Conservation (phyloP, 148 eudicot species). For the Tetragonia tetragonoides region DNA sequence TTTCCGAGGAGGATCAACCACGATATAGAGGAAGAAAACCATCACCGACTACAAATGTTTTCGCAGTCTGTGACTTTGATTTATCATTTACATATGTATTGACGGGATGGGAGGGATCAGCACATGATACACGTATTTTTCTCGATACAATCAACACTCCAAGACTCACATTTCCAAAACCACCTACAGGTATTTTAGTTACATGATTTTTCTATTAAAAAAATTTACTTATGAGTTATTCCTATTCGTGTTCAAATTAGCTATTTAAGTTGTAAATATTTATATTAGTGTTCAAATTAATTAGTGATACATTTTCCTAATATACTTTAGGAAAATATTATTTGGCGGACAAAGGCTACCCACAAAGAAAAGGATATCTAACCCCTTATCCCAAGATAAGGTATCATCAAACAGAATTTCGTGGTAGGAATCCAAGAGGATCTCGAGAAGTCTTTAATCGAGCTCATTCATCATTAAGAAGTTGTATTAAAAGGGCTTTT, state of each 20-base stretch:
- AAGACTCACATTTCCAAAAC: background rate
- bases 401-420: constrained; percentile 6
- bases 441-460: constrained; percentile 11
- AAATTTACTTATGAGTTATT: background rate
- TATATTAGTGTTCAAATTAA: background rate
- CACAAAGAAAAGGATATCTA: background rate
- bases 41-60: constrained; percentile 1
- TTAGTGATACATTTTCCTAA: background rate
- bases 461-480: constrained; percentile 10
- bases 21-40: constrained; percentile 6
- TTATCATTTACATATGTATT: constrained; percentile 4
- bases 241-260: background rate
- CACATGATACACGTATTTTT: constrained; percentile 9
- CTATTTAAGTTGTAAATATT: background rate
- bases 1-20: background rate
- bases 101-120: constrained; percentile 8
- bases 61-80: constrained; percentile 6
- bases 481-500: constrained; percentile 15
- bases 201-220: background rate
- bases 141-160: background rate
- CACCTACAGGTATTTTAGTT: background rate
- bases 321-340: constrained; percentile 6
- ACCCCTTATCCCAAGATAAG: constrained; percentile 5
- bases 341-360: constrained; percentile 12
- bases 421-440: constrained; percentile 3